Conservation (phyloP, 2,329 filamentous ascomycete species). For the Xylariaceae sp. region DNA sequence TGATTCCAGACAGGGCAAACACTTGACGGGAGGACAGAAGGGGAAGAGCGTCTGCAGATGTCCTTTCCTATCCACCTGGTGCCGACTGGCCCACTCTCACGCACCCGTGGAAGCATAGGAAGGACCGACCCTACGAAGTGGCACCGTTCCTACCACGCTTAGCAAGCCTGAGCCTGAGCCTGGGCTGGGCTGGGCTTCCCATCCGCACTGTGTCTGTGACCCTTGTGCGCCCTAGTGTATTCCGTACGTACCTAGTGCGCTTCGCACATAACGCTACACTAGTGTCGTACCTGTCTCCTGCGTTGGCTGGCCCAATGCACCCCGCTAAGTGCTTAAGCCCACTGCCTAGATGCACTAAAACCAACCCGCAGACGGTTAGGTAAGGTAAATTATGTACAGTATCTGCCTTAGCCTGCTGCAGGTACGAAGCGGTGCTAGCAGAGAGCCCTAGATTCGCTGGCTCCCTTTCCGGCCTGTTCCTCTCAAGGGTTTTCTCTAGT, state of each 20-base stretch:
- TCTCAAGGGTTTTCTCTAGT: slow-evolving; percentile 13
- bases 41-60: neutral
- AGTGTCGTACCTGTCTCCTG: neutral
- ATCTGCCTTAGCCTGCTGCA: slow-evolving; percentile 1
- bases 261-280: neutral
- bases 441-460: neutral
- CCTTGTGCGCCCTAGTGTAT: neutral
- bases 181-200: neutral
- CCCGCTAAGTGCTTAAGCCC: neutral
- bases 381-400: neutral
- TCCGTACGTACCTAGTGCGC: neutral
- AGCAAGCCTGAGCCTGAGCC: no score
- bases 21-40: neutral
- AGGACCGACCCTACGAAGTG: neutral
- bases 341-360: neutral
- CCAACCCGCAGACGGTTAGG: neutral
- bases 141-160: no score
- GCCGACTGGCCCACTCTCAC: neutral
- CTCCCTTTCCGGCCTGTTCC: slow-evolving; percentile 17
- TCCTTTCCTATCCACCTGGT: neutral
- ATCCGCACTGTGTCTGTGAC: neutral
- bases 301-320: neutral
- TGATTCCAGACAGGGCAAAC: neutral
- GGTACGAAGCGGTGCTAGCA: neutral
- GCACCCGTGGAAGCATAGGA: neutral